These are phyloP conservation scores for Sarocladium kiliense DNA, from an alignment of 2,329 filamentous ascomycete genomes.

Conservation along the genomic window DNA sequence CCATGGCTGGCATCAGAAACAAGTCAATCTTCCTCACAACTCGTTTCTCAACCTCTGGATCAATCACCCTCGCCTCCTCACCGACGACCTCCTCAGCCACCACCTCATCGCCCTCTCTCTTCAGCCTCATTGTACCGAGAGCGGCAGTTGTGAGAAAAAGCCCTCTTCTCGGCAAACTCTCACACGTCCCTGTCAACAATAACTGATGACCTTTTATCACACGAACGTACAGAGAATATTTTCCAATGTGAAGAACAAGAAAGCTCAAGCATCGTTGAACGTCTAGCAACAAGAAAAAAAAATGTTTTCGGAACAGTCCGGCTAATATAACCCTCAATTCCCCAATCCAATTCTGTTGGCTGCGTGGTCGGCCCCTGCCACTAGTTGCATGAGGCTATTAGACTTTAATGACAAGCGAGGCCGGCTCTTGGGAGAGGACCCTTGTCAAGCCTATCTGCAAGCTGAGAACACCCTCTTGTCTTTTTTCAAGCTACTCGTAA, in stretches of 20 bases:
- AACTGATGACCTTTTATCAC: too few relatives aligned
- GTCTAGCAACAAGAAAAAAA: neutral
- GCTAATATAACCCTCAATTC: neutral
- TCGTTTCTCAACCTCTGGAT: constrained; percentile 38
- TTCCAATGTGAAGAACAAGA: too few relatives aligned
- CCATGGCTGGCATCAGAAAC: constrained; percentile 53
- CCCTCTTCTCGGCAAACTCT: too few relatives aligned
- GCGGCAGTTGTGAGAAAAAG: too few relatives aligned
- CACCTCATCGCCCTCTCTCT: constrained; percentile 43
- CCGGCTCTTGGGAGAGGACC: too few relatives aligned
- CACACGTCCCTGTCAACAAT: too few relatives aligned
- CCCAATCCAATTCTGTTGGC: neutral
- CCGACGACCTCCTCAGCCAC: constrained; percentile 26
- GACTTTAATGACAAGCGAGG: too few relatives aligned
- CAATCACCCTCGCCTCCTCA: constrained; percentile 22
- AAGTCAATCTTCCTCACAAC: constrained; percentile 51
- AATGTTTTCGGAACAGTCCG: neutral
- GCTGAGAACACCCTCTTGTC: too few relatives aligned
- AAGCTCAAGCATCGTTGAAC: neutral
- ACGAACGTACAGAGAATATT: too few relatives aligned
- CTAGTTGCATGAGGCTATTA: too few relatives aligned
- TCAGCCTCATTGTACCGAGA: constrained; percentile 35
- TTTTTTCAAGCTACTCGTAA: too few relatives aligned
- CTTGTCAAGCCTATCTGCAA: too few relatives aligned
- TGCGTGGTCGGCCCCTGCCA: neutral